These are phyloP conservation scores for Picochlorum costavermella DNA, from an alignment of 139 green algal genomes.

Conservation along the genomic window DNA sequence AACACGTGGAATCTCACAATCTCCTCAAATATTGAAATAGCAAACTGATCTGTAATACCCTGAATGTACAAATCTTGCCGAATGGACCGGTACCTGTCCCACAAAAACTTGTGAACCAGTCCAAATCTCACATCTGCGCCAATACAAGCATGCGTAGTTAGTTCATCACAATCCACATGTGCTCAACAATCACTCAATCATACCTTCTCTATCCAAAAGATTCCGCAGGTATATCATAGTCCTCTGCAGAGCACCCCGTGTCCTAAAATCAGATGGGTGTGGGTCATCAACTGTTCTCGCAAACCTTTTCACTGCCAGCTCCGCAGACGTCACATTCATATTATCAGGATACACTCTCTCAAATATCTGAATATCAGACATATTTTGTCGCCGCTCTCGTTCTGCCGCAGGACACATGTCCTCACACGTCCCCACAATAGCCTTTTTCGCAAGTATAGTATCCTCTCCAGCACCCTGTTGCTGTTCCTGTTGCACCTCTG, in stretches of 20 bases:
- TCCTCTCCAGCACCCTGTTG: not conserved
- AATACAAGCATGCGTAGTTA: not conserved
- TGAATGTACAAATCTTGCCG: constrained; percentile 69
- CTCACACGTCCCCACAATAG: constrained; percentile 46
- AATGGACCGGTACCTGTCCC: constrained; percentile 75
- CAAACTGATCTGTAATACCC: constrained; percentile 45
- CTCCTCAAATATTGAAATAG: constrained; percentile 44
- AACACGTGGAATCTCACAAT: constrained; percentile 69
- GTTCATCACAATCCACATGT: not conserved
- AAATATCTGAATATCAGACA: constrained; percentile 55
- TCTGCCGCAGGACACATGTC: constrained; percentile 63
- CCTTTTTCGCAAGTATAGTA: not conserved
- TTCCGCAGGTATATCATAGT: constrained; percentile 66
- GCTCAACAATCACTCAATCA: constrained; percentile 13
- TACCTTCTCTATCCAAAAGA: constrained; percentile 46
- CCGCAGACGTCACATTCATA: constrained; percentile 25
- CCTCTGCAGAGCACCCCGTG: constrained; percentile 39
- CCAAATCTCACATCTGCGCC: constrained; percentile 14
- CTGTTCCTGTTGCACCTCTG: not conserved
- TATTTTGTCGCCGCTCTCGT: constrained; percentile 32
- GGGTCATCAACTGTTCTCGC: constrained; percentile 49
- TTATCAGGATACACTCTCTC: constrained; percentile 43
- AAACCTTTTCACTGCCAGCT: constrained; percentile 67
- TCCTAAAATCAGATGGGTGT: constrained; percentile 55
- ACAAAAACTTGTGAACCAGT: constrained; percentile 74